A percentile compares a stretch with the other conserved stretches of the same genome.
Evolutionary conservation across 1,139 yeast species (phyloP).

Genomic region (Kurtzmaniella quercitrusa): DNA sequence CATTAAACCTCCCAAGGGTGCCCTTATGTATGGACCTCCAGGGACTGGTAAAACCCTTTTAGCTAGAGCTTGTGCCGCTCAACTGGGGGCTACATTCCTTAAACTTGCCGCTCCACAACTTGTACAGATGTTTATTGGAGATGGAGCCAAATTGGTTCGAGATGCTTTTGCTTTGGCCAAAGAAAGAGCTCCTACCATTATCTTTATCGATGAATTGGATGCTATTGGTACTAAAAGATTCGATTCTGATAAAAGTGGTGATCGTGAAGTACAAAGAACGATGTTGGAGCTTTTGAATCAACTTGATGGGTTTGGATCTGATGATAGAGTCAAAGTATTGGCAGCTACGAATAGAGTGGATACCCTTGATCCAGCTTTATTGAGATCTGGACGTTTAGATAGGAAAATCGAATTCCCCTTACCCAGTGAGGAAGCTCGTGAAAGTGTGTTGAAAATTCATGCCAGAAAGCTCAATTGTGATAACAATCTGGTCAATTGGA

Average conservation of each 20-base stretch:
- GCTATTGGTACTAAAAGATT: conserved; percentile 99
- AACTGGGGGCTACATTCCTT: conserved; percentile 95
- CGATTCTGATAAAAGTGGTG: conserved; percentile 96
- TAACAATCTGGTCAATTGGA: conserved; percentile 86
- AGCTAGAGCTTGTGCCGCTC: conserved; percentile 99
- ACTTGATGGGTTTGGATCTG: conserved; percentile 97
- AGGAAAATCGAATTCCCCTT: conserved; percentile 96
- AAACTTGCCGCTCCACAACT: conserved; percentile 97
- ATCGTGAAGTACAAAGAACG: conserved; percentile 97
- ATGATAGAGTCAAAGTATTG: conserved; percentile 91
- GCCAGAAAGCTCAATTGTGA: conserved; percentile 96
- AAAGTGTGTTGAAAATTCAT: conserved; percentile 92
- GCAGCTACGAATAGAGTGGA: conserved; percentile 99
- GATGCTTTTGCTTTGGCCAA: conserved; percentile 99
- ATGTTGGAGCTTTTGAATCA: conserved; percentile 97
- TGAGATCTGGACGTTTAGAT: conserved; percentile 96
- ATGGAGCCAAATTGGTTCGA: conserved; percentile 96
- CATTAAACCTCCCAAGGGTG: conserved; percentile 97
- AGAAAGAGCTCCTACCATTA: conserved; percentile 97
- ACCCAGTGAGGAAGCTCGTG: conserved; percentile 96
- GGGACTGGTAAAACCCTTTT: conserved; percentile 97
- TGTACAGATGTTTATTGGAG: conserved; percentile 99
- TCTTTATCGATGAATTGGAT: conserved; percentile 95
- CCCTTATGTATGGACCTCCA: conserved; percentile 98
- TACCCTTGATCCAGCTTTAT: conserved; percentile 92